Percentiles rank a stretch among this genome's conserved stretches.
Conservation (phyloP, 352 stramenopile species). For the Albugo laibachii region DNA sequence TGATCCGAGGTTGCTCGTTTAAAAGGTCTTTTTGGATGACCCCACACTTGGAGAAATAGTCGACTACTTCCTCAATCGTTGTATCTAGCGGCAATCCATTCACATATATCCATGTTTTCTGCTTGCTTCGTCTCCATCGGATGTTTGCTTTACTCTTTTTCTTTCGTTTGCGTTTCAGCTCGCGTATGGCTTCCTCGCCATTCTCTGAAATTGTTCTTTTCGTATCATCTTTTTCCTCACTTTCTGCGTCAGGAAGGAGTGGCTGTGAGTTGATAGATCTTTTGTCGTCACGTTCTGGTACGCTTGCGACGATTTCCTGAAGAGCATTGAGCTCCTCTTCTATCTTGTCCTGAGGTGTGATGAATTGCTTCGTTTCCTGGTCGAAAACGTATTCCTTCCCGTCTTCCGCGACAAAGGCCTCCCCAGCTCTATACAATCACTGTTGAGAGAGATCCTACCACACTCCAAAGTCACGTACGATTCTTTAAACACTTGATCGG, state of each 20-base stretch:
- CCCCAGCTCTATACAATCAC: constrained; percentile 1
- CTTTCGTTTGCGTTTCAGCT: constrained; percentile 19
- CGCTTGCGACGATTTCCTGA: constrained; percentile 18
- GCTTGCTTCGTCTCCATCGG: constrained; percentile 68
- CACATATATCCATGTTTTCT: constrained; percentile 91
- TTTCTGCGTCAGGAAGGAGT: not conserved
- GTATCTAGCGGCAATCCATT: constrained; percentile 86
- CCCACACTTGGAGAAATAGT: constrained; percentile 88
- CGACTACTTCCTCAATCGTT: constrained; percentile 80
- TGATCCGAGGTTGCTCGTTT: constrained; percentile 87
- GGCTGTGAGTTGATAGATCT: constrained; percentile 62
- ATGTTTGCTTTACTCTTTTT: constrained; percentile 73
- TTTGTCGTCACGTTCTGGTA: constrained; percentile 11
- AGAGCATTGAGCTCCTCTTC: constrained; percentile 42
- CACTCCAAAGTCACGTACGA: constrained; percentile 7
- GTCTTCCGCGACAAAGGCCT: constrained; percentile 25
- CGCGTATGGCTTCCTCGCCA: not conserved
- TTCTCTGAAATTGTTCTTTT: not conserved
- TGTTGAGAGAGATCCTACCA: not conserved
- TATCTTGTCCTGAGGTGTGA: constrained; percentile 56
- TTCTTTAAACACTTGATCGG: constrained; percentile 36
- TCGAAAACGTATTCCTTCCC: constrained; percentile 55
- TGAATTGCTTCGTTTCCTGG: constrained; percentile 32
- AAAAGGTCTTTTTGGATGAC: constrained; percentile 89
- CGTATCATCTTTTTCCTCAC: not conserved